Evolutionary conservation across 1,139 yeast genomes (phyloP).

Genomic region (Entelexis paramagnoliae): DNA sequence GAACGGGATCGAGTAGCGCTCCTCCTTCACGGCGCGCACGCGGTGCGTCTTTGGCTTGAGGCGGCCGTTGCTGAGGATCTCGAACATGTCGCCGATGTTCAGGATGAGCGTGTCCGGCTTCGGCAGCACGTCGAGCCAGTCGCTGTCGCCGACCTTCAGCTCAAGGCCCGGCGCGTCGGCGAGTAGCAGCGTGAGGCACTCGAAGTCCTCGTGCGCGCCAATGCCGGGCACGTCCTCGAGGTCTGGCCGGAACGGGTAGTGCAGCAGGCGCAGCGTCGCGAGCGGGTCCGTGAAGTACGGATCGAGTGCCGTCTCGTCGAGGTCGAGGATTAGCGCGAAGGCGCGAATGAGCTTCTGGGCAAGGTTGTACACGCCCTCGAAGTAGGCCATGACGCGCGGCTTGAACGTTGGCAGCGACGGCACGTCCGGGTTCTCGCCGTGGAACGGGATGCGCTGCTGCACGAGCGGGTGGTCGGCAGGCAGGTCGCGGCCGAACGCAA

Average conservation of each 20-base stretch:
- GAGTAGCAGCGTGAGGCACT: slow-evolving; percentile 31
- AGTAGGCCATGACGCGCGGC: slow-evolving; percentile 24
- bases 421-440: slow-evolving; percentile 20
- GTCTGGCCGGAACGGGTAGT: slow-evolving; percentile 27
- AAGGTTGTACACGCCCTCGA: slow-evolving; percentile 24
- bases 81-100: slow-evolving; percentile 36
- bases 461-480: slow-evolving; percentile 14
- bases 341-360: slow-evolving; percentile 27
- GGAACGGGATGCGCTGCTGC: slow-evolving; percentile 11
- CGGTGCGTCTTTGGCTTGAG: slow-evolving; percentile 53
- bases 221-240: slow-evolving; percentile 30
- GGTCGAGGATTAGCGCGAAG: slow-evolving; percentile 30
- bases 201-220: slow-evolving; percentile 37
- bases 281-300: slow-evolving; percentile 25
- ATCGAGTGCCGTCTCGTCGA: slow-evolving; percentile 29
- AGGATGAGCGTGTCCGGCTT: slow-evolving; percentile 31
- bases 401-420: slow-evolving; percentile 23
- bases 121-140: slow-evolving; percentile 46
- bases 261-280: slow-evolving; percentile 29
- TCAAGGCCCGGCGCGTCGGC: slow-evolving; percentile 39
- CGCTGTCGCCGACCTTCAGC: slow-evolving; percentile 51
- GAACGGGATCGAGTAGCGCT: slow-evolving; percentile 20
- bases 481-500: slow-evolving; percentile 26
- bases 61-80: slow-evolving; percentile 34
- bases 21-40: slow-evolving; percentile 31